Base-by-base conservation (phyloP, 1,284 basidiomycete species). In the Pisolithus thermaeus region DNA sequence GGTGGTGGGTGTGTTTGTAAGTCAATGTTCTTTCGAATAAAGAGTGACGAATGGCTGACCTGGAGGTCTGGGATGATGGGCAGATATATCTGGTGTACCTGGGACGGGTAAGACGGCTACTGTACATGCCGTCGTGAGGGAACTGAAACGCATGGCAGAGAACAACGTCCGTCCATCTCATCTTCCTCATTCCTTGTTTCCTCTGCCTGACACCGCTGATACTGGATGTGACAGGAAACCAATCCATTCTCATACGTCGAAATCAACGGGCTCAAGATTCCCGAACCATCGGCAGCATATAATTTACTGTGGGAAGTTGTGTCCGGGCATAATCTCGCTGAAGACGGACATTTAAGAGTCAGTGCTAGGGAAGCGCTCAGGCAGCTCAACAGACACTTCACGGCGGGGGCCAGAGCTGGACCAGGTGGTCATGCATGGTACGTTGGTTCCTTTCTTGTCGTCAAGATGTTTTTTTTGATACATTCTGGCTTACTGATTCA, bases 81-180 rank as follows among this genome's bases (percentile, higher is more conserved):
- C 47, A 95, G 92, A 96, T 68, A 95, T 99, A 44, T 96, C 95
- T 5, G 97, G 96, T 20, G 93, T 98, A 1, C 97, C 97, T 7
- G 97, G 97, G 1, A 98, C 96, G 7, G 96, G 97, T 3, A 99
- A 99, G 73, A 99, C 97, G 3, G 97, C 97, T 0, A 99, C 97
- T 0, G 94, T 99, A 0, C 92, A 96, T 61, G 90, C 90, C 1
- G 88, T 96, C 14, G 81, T 97, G 38, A 80, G 90, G 41, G 90
- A 95, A 64, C 76, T 97, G 14, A 92, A 91, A 65, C 78, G 84
- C 36, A 90, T 93, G 81, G 92, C 92, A 0, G 79, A 87, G 63
- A 76, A 83, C 50, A 84, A 82, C 55, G 91, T 91, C 57, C 27
- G 80, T 72, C 7, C 27, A 50, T 8, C 22, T 38, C 37, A 22